A percentile compares a stretch with the other conserved stretches of the same genome.
These are phyloP conservation scores for Excoecaria agallocha DNA, from an alignment of 345 rosid genomes.

Conservation along the genomic window DNA sequence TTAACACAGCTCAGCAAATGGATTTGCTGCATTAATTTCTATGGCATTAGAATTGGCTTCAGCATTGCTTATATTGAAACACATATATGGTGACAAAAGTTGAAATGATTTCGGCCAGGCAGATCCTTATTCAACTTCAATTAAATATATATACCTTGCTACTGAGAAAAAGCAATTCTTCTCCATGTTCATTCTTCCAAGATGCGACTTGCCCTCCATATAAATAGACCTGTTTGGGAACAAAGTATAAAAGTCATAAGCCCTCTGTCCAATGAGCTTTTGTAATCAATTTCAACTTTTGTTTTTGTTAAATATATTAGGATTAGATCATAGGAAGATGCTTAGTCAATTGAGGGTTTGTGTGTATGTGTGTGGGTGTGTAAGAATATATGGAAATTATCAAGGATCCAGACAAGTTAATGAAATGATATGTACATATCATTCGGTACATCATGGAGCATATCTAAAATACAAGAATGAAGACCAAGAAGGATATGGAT, in stretches of 20 bases:
- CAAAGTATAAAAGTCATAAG: not conserved
- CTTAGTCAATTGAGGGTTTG: not conserved
- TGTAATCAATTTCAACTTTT: not conserved
- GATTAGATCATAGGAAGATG: not conserved
- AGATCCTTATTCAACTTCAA: not conserved
- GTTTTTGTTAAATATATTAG: not conserved
- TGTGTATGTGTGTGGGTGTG: too few species aligned
- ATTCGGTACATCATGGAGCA: not conserved
- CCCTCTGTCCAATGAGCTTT: not conserved
- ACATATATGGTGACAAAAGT: not conserved
- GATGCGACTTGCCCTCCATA: conserved; percentile 93
- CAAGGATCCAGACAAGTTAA: not conserved
- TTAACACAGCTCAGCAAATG: too few species aligned
- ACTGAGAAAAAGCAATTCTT: conserved; percentile 77
- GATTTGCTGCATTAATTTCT: too few species aligned
- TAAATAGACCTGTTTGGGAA: conserved; percentile 59
- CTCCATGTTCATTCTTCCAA: conserved; percentile 92
- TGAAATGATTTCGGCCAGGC: not conserved
- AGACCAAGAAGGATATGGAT: not conserved
- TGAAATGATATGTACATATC: not conserved
- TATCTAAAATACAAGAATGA: not conserved
- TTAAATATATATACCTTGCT: conserved; percentile 49
- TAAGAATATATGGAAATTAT: too few species aligned
- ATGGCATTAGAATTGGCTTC: not conserved
- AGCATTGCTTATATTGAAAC: not conserved